These are phyloP conservation scores for Beauveria varroae DNA, from an alignment of 2,329 filamentous ascomycete species.

Conservation along the genomic window DNA sequence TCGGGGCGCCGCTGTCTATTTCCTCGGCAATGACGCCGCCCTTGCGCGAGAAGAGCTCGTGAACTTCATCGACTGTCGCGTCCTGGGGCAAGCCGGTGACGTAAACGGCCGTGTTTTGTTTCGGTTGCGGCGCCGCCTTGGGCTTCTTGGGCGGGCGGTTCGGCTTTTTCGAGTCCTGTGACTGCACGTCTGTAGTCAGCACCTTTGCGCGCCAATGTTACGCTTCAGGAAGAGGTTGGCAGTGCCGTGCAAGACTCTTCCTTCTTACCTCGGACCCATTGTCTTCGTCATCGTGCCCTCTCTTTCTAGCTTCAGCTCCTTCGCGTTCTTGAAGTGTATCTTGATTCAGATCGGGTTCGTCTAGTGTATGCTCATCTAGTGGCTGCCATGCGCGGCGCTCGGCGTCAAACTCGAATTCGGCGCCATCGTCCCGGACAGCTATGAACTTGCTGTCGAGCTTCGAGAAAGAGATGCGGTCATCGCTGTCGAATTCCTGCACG, in stretches of 20 bases:
- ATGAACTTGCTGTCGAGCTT: constrained; percentile 74
- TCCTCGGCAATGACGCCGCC: constrained; percentile 91
- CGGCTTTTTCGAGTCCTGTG: constrained; percentile 11
- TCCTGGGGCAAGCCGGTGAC: constrained; percentile 81
- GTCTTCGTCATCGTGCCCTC: constrained; percentile 32
- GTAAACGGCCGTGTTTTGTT: constrained; percentile 84
- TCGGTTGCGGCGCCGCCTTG: constrained; percentile 41
- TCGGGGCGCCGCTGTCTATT: constrained; percentile 77
- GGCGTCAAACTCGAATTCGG: constrained; percentile 76
- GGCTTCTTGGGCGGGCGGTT: constrained; percentile 37
- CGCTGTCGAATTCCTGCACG: constrained; percentile 61
- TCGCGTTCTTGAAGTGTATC: not conserved
- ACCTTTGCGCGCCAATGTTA: not conserved
- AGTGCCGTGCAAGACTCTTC: not conserved
- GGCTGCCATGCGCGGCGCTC: constrained; percentile 68
- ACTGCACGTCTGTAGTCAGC: not conserved
- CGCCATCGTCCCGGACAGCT: constrained; percentile 75
- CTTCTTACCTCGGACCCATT: constrained; percentile 37
- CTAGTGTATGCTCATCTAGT: constrained; percentile 37
- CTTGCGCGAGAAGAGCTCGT: constrained; percentile 72
- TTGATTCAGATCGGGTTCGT: constrained; percentile 22
- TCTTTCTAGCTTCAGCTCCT: constrained; percentile 25
- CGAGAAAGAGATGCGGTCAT: constrained; percentile 83
- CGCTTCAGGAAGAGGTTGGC: not conserved
- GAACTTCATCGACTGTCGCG: constrained; percentile 70